Evolutionary conservation across 441 rosid species (phyloP).

Genomic region (Pelargonium myrrhifolium): DNA sequence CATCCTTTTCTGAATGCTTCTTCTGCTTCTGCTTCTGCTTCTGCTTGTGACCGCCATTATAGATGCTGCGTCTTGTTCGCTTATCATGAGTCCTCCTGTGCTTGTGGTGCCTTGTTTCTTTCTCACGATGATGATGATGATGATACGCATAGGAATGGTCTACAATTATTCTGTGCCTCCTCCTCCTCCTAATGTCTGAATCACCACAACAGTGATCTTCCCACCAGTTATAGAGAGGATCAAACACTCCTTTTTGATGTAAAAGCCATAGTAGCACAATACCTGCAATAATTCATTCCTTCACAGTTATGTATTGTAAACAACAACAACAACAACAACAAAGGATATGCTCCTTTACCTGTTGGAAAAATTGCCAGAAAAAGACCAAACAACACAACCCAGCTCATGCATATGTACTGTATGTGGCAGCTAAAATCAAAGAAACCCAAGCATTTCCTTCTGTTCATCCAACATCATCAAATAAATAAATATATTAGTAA

Average conservation of each 20-base stretch:
- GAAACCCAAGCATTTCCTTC: constrained; percentile 67
- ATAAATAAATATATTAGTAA: background rate
- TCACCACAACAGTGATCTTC: constrained; percentile 52
- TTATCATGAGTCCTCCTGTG: background rate
- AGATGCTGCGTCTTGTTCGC: background rate
- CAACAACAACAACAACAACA: too few species aligned
- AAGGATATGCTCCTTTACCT: constrained; percentile 42
- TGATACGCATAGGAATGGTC: constrained; percentile 22
- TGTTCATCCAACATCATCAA: constrained; percentile 23
- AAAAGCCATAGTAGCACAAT: constrained; percentile 74
- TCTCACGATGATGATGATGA: too few species aligned
- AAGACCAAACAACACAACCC: constrained; percentile 74
- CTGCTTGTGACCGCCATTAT: background rate
- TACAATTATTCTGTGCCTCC: constrained; percentile 18
- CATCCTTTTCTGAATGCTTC: constrained; percentile 37
- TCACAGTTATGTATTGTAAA: background rate
- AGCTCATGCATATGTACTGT: constrained; percentile 83
- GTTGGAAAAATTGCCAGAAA: constrained; percentile 64
- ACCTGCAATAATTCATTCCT: too few species aligned
- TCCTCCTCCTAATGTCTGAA: too few species aligned
- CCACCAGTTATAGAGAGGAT: constrained; percentile 80
- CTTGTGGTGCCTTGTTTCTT: constrained; percentile 24
- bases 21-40: constrained; percentile 33
- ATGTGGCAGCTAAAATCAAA: constrained; percentile 87
- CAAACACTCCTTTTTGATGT: constrained; percentile 82